Base-by-base conservation (phyloP, 2,329 filamentous ascomycete genomes). In the Alternaria dauci region DNA sequence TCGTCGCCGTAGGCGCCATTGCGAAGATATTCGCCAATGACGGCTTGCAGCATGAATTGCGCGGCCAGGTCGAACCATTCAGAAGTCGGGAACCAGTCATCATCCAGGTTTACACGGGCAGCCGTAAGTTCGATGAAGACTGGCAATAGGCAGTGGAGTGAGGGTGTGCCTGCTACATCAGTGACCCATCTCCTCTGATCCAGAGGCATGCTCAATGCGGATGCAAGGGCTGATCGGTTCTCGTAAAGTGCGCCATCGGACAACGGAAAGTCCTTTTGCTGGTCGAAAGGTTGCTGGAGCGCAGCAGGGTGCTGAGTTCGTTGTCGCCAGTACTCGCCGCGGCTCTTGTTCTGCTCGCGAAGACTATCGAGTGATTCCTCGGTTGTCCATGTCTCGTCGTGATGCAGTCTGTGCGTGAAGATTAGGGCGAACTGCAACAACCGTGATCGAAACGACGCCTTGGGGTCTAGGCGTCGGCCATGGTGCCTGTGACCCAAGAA, bases 111-210 rank as follows among this genome's bases (percentile, higher is more conserved):
- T 9, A 70, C 62, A 36, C 81, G 76, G 7, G 76, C 70, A 3
- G 78, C 76, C 18, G 83, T 84, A 89, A 87, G 73, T 28, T 78
- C 72, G 66, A 86, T 78, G 70, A 87, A 86, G 5, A 81, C 71
- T 2, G 82, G 78, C 2, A 85, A 72, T 6, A 85, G 72, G 47
- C 81, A 80, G 72, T 78, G 55, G 69, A 76, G 66, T 5, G 72
- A 71, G 20, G 72, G 67, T 2, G 79, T 79, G 32, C 79, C 78
- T 52, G 80, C 79, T 51, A 78, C 70, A 41, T 75, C 73, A 18
- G 63, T 72, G 8, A 72, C 72, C 70, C 65, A 74, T 28, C 65
- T 62, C 26, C 68, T 59, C 42, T 63, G 65, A 46, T 70, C 67
- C 16, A 61, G 51, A 12, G 73, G 73, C 55, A 76, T 71, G n/a